Conservation (phyloP, 768 basidiomycete genomes). For the Leccinum barrowsii region DNA sequence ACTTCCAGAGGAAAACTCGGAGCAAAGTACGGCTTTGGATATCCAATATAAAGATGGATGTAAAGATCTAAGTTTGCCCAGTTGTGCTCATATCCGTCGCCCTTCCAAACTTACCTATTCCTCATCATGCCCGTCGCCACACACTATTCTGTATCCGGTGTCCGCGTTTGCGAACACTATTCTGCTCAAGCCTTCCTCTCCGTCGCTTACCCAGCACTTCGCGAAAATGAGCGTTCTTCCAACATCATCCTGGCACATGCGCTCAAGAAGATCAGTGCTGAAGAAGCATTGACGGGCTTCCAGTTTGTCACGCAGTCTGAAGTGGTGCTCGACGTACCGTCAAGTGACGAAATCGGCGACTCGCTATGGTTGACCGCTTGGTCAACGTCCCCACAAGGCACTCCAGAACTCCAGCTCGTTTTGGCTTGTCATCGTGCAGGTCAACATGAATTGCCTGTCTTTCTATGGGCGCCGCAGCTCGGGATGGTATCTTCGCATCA, state of each 20-base stretch:
- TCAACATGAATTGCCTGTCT: conserved; percentile 49
- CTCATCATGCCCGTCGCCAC: conserved; percentile 31
- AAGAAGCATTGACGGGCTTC: conserved; percentile 36
- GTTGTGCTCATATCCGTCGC: neutral
- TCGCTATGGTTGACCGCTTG: conserved; percentile 52
- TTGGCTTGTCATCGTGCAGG: conserved; percentile 45
- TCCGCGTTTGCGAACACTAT: conserved; percentile 37
- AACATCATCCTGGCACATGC: conserved; percentile 55
- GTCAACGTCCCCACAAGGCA: conserved; percentile 33
- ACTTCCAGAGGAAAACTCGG: conserved; percentile 19
- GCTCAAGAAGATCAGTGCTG: conserved; percentile 38
- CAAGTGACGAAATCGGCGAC: conserved; percentile 20
- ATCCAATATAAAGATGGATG: conserved; percentile 9
- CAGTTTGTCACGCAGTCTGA: conserved; percentile 36
- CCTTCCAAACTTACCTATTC: neutral
- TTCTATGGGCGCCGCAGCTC: conserved; percentile 43
- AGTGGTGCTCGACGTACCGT: conserved; percentile 24
- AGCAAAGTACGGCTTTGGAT: conserved; percentile 8
- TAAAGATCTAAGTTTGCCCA: neutral
- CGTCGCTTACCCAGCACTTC: conserved; percentile 39
- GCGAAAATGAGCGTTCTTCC: conserved; percentile 43
- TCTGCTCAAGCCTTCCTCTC: conserved; percentile 40
- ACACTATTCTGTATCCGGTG: conserved; percentile 14
- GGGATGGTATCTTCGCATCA: conserved; percentile 22
- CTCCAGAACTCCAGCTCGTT: conserved; percentile 38